Percentiles rank a stretch among this genome's conserved stretches.
Evolutionary conservation across 2,329 filamentous ascomycete species (phyloP).

Genomic region (Aspergillus quadricinctus): DNA sequence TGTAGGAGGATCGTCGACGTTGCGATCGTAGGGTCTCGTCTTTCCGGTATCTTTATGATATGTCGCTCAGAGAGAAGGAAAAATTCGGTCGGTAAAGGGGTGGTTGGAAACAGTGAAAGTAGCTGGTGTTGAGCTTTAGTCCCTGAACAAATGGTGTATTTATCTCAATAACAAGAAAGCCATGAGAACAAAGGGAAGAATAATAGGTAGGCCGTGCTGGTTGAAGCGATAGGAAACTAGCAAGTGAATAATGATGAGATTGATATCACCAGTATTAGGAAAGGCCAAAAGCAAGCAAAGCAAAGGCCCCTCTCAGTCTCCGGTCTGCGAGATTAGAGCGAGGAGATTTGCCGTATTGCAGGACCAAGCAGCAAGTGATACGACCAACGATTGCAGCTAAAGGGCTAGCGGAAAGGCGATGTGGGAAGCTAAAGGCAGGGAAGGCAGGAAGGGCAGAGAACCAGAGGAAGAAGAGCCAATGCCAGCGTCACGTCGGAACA

Average conservation of each 20-base stretch:
- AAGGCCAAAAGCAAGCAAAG: conserved; percentile 3
- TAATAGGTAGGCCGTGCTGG: conserved; percentile 9
- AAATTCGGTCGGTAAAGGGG: not conserved
- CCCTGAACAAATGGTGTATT: not conserved
- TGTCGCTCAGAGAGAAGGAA: not conserved
- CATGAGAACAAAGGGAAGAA: conserved; percentile 10
- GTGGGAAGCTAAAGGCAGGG: conserved; percentile 16
- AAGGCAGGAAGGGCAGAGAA: conserved; percentile 13
- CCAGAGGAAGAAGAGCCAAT: conserved; percentile 23
- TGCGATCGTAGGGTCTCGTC: not conserved
- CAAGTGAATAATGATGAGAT: conserved; percentile 9
- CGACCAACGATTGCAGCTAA: conserved; percentile 12
- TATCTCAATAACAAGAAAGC: not conserved
- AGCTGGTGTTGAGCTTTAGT: not conserved
- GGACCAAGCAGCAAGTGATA: conserved; percentile 14
- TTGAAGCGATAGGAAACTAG: conserved; percentile 9
- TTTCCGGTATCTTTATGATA: not conserved
- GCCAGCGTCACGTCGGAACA: conserved; percentile 23
- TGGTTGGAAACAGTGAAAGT: not conserved
- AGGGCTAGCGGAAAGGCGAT: conserved; percentile 11
- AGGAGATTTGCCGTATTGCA: conserved; percentile 19
- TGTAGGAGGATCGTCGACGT: conserved; percentile 5
- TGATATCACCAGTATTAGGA: conserved; percentile 12
- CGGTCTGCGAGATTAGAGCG: conserved; percentile 12
- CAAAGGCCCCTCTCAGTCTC: conserved; percentile 13